A percentile compares a stretch with the other conserved stretches of the same genome.
These are phyloP conservation scores for Dionaea muscipula DNA, from an alignment of 179 eudicot species.

Conservation along the genomic window DNA sequence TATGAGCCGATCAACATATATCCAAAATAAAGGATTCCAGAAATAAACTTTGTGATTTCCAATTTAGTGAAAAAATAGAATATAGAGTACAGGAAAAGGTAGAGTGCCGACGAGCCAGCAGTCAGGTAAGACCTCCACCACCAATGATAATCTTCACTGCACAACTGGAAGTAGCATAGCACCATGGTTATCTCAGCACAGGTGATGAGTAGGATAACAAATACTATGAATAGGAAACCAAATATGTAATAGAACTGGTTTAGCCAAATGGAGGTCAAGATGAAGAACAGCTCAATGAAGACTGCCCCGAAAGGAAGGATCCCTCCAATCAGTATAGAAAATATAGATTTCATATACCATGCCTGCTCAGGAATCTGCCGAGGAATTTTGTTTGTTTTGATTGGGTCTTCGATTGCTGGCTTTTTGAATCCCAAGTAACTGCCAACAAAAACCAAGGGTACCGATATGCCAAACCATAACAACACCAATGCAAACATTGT, in stretches of 20 bases:
- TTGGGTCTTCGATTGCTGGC: slow-evolving; percentile 14
- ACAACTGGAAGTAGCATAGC: slow-evolving; percentile 20
- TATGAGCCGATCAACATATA: slow-evolving; percentile 17
- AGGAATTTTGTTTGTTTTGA: slow-evolving; percentile 17
- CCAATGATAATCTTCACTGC: slow-evolving; percentile 19
- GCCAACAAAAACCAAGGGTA: slow-evolving; percentile 17
- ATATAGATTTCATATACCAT: slow-evolving; percentile 17
- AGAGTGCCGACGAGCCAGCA: slow-evolving; percentile 17
- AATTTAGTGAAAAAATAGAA: slow-evolving; percentile 20
- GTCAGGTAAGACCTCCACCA: slow-evolving; percentile 23
- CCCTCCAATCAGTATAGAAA: slow-evolving; percentile 15
- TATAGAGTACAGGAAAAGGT: slow-evolving; percentile 16
- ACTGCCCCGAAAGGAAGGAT: slow-evolving; percentile 19
- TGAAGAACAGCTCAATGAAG: slow-evolving; percentile 19
- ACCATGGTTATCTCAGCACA: slow-evolving; percentile 19
- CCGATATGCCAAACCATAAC: slow-evolving; percentile 21
- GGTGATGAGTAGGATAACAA: slow-evolving; percentile 15
- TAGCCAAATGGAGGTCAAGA: slow-evolving; percentile 20
- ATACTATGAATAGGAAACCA: slow-evolving; percentile 20
- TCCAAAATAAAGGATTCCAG: slow-evolving; percentile 20
- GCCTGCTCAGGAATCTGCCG: slow-evolving; percentile 16
- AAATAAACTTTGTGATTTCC: slow-evolving; percentile 16
- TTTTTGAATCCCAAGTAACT: slow-evolving; percentile 18
- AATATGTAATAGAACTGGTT: slow-evolving; percentile 21
- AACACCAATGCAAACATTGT: slow-evolving; percentile 17